A percentile compares a stretch with the other conserved stretches of the same genome.
phyloP scores from a whole-genome alignment of 805 yeast species.

The Saccharomycopsis guyanensis region DNA sequence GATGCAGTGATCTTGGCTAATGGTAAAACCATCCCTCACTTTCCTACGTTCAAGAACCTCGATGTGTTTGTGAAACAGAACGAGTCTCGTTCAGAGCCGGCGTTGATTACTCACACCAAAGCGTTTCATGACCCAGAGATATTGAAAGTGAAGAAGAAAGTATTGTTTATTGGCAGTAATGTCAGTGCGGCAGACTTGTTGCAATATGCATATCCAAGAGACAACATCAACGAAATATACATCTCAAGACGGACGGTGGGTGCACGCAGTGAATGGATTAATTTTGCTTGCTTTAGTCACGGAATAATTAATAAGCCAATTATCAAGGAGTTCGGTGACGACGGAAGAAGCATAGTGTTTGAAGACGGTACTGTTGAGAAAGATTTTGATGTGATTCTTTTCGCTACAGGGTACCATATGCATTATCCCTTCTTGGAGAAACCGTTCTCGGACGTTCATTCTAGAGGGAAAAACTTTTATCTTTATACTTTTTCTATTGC shows the following conservation, averaged over 20 bases:
- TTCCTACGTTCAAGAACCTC: conserved; percentile 29
- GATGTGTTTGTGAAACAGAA: conserved; percentile 22
- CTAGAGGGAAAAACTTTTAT: conserved; percentile 26
- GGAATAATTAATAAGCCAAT: conserved; percentile 29
- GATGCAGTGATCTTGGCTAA: conserved; percentile 36
- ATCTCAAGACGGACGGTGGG: conserved; percentile 64
- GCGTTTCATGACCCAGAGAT: conserved; percentile 27
- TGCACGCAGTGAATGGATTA: conserved; percentile 39
- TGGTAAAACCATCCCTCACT: conserved; percentile 36
- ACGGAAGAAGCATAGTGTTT: conserved; percentile 28
- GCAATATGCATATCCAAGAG: conserved; percentile 33
- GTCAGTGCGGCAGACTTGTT: conserved; percentile 38
- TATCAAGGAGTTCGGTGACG: conserved; percentile 22
- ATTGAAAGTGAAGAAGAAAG: conserved; percentile 25
- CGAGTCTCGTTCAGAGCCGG: conserved; percentile 25
- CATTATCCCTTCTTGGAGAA: conserved; percentile 36
- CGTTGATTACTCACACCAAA: conserved; percentile 40
- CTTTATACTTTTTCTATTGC: conserved; percentile 32
- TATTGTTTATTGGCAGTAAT: conserved; percentile 36
- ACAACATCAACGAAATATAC: conserved; percentile 34
- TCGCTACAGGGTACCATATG: conserved; percentile 46
- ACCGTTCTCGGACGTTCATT: conserved; percentile 24
- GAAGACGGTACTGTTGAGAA: conserved; percentile 29
- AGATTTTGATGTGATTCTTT: conserved; percentile 34
- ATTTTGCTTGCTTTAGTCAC: conserved; percentile 32